A percentile compares a stretch with the other conserved stretches of the same genome.
phyloP scores from a whole-genome alignment of 2,329 filamentous ascomycete genomes.

The Teratosphaeria destructans region DNA sequence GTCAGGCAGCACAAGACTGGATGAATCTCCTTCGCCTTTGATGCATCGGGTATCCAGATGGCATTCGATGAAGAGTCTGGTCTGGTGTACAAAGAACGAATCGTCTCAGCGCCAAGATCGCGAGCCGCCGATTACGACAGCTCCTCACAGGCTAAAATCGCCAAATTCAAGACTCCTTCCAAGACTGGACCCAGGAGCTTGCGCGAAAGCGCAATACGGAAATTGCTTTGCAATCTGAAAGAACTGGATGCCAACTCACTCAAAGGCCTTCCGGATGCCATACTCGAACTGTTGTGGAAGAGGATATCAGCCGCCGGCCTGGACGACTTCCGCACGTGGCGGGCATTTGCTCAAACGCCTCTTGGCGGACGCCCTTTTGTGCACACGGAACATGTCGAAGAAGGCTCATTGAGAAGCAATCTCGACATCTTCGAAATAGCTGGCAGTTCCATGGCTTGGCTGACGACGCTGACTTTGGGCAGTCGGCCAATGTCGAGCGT shows the following conservation, averaged over 20 bases:
- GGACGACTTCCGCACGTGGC: background rate
- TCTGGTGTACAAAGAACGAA: conserved; percentile 1
- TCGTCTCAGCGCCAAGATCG: background rate
- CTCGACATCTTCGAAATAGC: background rate
- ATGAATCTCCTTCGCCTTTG: background rate
- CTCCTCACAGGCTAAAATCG: background rate
- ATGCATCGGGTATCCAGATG: background rate
- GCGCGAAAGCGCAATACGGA: background rate
- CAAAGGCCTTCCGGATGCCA: background rate
- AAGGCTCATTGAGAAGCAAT: background rate
- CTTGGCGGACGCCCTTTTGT: background rate
- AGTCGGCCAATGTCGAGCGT: background rate
- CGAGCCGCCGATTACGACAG: background rate
- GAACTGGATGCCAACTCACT: conserved; percentile 7
- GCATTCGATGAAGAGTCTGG: conserved; percentile 1
- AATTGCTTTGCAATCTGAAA: conserved; percentile 6
- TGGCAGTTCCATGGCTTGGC: conserved; percentile 10
- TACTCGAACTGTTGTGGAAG: background rate
- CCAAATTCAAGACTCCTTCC: background rate
- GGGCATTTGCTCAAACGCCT: background rate
- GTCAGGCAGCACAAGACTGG: background rate
- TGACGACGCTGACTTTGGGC: conserved; percentile 10
- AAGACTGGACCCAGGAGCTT: background rate
- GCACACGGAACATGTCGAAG: background rate
- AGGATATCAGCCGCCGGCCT: background rate